phyloP scores from a whole-genome alignment of 2,329 filamentous ascomycete species.

The Stenocarpella maydis region DNA sequence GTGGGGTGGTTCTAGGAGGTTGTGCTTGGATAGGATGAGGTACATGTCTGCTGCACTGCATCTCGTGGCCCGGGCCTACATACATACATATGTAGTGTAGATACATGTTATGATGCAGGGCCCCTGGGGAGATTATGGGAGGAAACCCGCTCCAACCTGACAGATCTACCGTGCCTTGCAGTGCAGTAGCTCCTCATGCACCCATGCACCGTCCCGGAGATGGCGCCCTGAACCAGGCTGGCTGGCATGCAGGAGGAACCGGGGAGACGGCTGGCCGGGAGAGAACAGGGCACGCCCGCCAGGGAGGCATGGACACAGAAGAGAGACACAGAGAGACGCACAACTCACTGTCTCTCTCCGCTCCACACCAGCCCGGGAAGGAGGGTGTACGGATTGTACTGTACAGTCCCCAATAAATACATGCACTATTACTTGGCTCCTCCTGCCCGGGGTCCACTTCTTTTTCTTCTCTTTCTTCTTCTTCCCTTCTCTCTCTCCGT shows the following conservation, averaged over 20 bases:
- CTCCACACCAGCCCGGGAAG: too few species aligned
- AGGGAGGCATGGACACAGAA: not conserved
- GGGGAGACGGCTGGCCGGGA: not conserved
- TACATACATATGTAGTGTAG: not conserved
- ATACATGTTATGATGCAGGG: not conserved
- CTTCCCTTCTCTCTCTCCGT: too few species aligned
- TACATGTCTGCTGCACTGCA: not conserved
- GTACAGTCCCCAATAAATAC: too few species aligned
- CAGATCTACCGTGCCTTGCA: constrained; percentile 13
- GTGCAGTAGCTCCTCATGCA: constrained; percentile 17
- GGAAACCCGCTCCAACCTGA: not conserved
- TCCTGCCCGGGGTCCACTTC: too few species aligned
- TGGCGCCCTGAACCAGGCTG: not conserved
- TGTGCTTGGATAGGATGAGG: not conserved
- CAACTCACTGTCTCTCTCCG: too few species aligned
- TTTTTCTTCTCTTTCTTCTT: too few species aligned
- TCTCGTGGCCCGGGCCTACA: too few species aligned
- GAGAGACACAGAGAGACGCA: not conserved
- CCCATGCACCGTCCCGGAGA: constrained; percentile 23
- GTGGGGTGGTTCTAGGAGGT: too few species aligned
- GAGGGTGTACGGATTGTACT: too few species aligned
- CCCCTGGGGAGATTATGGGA: constrained; percentile 1
- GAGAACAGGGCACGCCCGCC: not conserved
- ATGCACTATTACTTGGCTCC: too few species aligned
- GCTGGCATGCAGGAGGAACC: not conserved